phyloP scores from a whole-genome alignment of 441 rosid species.

The Erysimum cheiri region DNA sequence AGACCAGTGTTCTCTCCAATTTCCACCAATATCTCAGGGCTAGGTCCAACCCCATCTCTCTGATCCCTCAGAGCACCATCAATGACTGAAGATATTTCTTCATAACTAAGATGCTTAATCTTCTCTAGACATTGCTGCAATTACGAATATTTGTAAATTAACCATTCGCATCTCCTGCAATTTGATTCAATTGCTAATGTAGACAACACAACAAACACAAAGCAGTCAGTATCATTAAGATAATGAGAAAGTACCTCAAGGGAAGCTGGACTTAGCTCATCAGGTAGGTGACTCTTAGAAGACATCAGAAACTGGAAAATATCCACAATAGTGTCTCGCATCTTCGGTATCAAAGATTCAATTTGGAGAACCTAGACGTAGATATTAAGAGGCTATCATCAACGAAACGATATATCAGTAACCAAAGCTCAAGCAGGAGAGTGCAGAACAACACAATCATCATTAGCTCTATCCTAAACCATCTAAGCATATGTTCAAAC shows the following conservation, averaged over 20 bases:
- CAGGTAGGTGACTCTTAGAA: slow-evolving; percentile 54
- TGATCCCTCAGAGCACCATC: slow-evolving; percentile 70
- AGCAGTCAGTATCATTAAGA: slow-evolving; percentile 9
- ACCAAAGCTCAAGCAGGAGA: slow-evolving; percentile 11
- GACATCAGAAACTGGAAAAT: slow-evolving; percentile 64
- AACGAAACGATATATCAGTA: slow-evolving; percentile 17
- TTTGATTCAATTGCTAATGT: slow-evolving; percentile 20
- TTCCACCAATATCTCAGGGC: slow-evolving; percentile 70
- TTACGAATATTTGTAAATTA: slow-evolving; percentile 41
- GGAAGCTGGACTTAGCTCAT: slow-evolving; percentile 69
- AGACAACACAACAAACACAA: slow-evolving; percentile 19
- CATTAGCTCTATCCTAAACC: neutral
- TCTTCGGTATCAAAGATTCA: slow-evolving; percentile 72
- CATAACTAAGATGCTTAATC: slow-evolving; percentile 66
- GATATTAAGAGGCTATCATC: slow-evolving; percentile 28
- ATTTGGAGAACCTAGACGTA: slow-evolving; percentile 72
- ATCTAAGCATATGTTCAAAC: neutral
- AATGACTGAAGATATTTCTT: slow-evolving; percentile 62
- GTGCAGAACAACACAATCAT: neutral
- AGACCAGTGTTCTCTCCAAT: slow-evolving; percentile 73
- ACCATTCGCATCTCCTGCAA: slow-evolving; percentile 20
- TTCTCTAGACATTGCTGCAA: slow-evolving; percentile 77
- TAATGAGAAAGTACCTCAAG: slow-evolving; percentile 67
- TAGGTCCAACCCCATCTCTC: slow-evolving; percentile 62
- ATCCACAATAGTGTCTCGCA: slow-evolving; percentile 60